These are phyloP conservation scores for Fusarium anguioides DNA, from an alignment of 2,329 filamentous ascomycete species.

Conservation along the genomic window DNA sequence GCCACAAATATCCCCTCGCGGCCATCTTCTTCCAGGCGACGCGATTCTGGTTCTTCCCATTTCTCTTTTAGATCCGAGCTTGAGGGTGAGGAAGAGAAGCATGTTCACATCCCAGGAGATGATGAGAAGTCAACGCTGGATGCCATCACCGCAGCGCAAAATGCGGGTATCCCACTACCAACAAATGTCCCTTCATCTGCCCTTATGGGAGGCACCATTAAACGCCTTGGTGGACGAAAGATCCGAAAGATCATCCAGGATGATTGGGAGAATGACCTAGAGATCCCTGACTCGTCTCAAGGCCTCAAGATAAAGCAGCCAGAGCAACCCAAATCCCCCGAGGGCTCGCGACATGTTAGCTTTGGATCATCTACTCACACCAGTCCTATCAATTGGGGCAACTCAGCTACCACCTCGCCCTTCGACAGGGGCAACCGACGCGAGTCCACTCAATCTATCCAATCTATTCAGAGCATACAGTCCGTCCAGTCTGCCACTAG, in stretches of 20 bases:
- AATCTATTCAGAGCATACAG: constrained; percentile 26
- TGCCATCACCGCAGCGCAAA: constrained; percentile 87
- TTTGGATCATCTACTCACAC: constrained; percentile 60
- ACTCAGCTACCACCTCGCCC: constrained; percentile 37
- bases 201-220: constrained; percentile 91
- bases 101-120: constrained; percentile 84
- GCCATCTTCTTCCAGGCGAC: constrained; percentile 60
- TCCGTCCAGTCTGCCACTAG: constrained; percentile 49
- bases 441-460: constrained; percentile 40
- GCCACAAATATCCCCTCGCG: constrained; percentile 55
- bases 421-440: constrained; percentile 46
- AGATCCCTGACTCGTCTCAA: constrained; percentile 70
- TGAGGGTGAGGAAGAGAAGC: constrained; percentile 87
- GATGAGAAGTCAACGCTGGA: constrained; percentile 86
- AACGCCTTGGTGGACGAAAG: constrained; percentile 82
- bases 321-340: constrained; percentile 72
- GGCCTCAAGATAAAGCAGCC: constrained; percentile 73
- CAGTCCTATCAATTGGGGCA: constrained; percentile 62
- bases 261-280: constrained; percentile 84
- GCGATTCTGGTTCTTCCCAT: constrained; percentile 85
- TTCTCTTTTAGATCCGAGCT: constrained; percentile 85
- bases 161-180: constrained; percentile 91
- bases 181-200: constrained; percentile 88
- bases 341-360: constrained; percentile 74
- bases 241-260: constrained; percentile 79